Evolutionary conservation across 163 green algal species (phyloP).

Genomic region (Picocystis sp.): DNA sequence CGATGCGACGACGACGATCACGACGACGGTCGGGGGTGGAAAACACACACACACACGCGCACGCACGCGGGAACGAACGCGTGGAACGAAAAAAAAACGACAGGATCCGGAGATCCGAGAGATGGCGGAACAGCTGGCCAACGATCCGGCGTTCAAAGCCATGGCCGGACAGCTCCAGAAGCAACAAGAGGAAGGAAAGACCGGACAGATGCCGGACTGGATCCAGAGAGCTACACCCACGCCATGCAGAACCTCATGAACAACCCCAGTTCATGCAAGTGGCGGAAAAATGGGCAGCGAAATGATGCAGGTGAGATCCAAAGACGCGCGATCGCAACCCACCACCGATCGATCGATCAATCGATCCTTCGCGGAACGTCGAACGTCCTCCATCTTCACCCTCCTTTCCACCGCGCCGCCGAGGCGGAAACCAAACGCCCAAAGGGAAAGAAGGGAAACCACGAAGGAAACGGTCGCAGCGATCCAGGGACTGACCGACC

Average conservation of each 20-base stretch:
- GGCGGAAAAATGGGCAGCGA: constrained; percentile 79
- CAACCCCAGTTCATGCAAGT: constrained; percentile 93
- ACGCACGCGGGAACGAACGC: neutral
- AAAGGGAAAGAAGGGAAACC: too few relatives aligned
- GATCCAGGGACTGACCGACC: too few relatives aligned
- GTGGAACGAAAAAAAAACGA: neutral
- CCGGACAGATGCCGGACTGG: constrained; percentile 5
- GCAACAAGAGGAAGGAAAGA: neutral
- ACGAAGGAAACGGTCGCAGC: too few relatives aligned
- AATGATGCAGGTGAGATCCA: constrained; percentile 67
- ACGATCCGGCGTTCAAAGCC: constrained; percentile 72
- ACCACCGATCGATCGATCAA: too few relatives aligned
- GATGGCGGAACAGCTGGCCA: constrained; percentile 90
- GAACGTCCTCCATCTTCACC: too few relatives aligned
- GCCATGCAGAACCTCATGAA: constrained; percentile 85
- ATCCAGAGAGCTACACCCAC: constrained; percentile 29
- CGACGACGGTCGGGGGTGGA: too few relatives aligned
- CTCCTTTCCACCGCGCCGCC: too few relatives aligned
- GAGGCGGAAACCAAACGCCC: too few relatives aligned
- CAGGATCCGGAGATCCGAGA: constrained; percentile 70
- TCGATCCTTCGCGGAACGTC: too few relatives aligned
- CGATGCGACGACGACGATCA: too few relatives aligned
- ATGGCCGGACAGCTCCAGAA: constrained; percentile 75
- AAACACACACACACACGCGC: neutral
- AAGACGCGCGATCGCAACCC: too few relatives aligned